Percentiles rank a stretch among this genome's conserved stretches.
phyloP scores from a whole-genome alignment of 2,329 filamentous ascomycete species.

The Zasmidium angulare region DNA sequence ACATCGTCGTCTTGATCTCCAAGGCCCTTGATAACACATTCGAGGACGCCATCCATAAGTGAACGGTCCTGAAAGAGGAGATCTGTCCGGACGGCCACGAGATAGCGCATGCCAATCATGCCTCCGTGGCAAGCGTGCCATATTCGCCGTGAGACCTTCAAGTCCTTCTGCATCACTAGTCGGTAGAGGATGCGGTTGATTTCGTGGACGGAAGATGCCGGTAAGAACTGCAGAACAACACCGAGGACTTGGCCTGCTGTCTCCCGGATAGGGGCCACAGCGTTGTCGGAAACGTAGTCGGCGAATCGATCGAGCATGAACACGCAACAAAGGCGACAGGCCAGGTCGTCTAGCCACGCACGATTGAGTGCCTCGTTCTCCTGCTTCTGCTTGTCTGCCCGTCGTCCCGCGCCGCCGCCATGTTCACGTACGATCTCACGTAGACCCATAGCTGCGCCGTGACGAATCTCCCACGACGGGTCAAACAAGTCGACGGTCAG shows the following conservation, averaged over 20 bases:
- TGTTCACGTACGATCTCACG: slow-evolving; percentile 91
- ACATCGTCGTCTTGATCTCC: slow-evolving; percentile 93
- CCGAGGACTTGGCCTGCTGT: slow-evolving; percentile 93
- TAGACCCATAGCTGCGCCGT: slow-evolving; percentile 92
- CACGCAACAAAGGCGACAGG: slow-evolving; percentile 91
- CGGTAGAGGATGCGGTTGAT: slow-evolving; percentile 83
- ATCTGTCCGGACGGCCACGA: slow-evolving; percentile 93
- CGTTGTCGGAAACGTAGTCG: slow-evolving; percentile 96
- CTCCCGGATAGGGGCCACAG: slow-evolving; percentile 92
- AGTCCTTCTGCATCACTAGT: slow-evolving; percentile 87
- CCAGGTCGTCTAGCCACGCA: slow-evolving; percentile 87
- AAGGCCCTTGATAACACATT: slow-evolving; percentile 91
- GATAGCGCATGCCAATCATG: slow-evolving; percentile 93
- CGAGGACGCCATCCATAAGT: slow-evolving; percentile 89
- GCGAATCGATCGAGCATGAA: slow-evolving; percentile 97
- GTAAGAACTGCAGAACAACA: slow-evolving; percentile 81
- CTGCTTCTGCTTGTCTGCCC: slow-evolving; percentile 64
- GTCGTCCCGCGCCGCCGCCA: slow-evolving; percentile 79
- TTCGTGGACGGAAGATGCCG: slow-evolving; percentile 73
- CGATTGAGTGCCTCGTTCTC: slow-evolving; percentile 81
- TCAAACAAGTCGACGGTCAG: slow-evolving; percentile 93
- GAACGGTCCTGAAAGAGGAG: slow-evolving; percentile 77
- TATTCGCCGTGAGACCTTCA: slow-evolving; percentile 69
- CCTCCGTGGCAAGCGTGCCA: slow-evolving; percentile 98
- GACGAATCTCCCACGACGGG: slow-evolving; percentile 88